A percentile compares a stretch with the other conserved stretches of the same genome.
phyloP scores from a whole-genome alignment of 83 land plant species.

The Larix sibirica region DNA sequence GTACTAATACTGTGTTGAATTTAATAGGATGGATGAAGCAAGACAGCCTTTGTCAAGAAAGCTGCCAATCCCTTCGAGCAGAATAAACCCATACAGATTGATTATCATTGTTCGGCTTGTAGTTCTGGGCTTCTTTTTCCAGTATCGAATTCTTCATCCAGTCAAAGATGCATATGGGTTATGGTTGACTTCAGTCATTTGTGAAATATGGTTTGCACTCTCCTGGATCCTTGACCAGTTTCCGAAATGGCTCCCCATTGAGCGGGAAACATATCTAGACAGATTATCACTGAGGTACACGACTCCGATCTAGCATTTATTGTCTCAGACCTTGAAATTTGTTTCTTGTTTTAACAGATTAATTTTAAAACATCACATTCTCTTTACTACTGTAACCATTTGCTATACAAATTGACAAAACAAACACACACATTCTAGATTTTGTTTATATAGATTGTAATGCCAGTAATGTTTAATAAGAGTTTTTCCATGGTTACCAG shows the following conservation, averaged over 20 bases:
- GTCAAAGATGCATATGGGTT: conserved; percentile 67
- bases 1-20: neutral
- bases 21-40: conserved; percentile 67
- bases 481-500: conserved; percentile 33
- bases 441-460: conserved; percentile 38
- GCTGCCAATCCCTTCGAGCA: conserved; percentile 77
- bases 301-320: neutral
- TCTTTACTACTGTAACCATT: neutral
- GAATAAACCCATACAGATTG: conserved; percentile 78
- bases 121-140: conserved; percentile 66
- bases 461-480: conserved; percentile 27
- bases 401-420: neutral
- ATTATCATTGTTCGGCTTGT: conserved; percentile 69
- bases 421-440: conserved; percentile 4
- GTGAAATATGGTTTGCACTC: conserved; percentile 85
- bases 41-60: conserved; percentile 86
- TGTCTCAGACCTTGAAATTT: neutral
- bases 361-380: neutral
- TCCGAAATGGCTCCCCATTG: conserved; percentile 84
- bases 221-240: conserved; percentile 93
- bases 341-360: neutral
- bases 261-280: conserved; percentile 85
- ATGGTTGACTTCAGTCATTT: conserved; percentile 70
- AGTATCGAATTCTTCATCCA: conserved; percentile 69
- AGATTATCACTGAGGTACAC: conserved; percentile 73